A percentile compares a stretch with the other conserved stretches of the same genome.
Evolutionary conservation across 75 land plant species (phyloP).

Genomic region (Cupressus sempervirens): DNA sequence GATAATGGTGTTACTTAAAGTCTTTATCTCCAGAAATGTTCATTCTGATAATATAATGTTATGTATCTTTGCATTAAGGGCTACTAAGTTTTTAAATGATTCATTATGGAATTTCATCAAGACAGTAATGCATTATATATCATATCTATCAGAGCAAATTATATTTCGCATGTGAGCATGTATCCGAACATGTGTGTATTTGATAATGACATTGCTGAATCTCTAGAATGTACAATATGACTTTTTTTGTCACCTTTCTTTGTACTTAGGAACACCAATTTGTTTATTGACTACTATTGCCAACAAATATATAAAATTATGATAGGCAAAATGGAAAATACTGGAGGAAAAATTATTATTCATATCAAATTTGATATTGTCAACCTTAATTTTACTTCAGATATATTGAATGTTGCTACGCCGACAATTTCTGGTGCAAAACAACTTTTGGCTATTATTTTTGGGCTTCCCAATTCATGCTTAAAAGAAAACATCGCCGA

Average conservation of each 20-base stretch:
- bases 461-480: constrained; percentile 21
- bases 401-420: constrained; percentile 39
- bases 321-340: background rate
- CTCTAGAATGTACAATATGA: background rate
- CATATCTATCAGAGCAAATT: background rate
- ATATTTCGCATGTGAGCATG: background rate
- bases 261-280: background rate
- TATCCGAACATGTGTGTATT: too few species aligned
- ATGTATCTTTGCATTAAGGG: background rate
- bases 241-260: background rate
- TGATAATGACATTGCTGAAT: background rate
- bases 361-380: background rate
- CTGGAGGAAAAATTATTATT: background rate
- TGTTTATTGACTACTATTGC: background rate
- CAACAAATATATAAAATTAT: background rate
- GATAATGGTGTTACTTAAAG: background rate
- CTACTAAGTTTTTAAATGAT: background rate
- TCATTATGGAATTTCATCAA: background rate
- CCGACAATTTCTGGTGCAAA: constrained; percentile 35
- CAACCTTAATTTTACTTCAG: constrained; percentile 33
- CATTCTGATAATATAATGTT: background rate
- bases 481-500: background rate
- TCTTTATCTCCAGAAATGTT: background rate
- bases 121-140: background rate
- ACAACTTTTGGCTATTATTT: constrained; percentile 33